Evolutionary conservation across 306 rosid species (phyloP).

Genomic region (Mimosa pudica): DNA sequence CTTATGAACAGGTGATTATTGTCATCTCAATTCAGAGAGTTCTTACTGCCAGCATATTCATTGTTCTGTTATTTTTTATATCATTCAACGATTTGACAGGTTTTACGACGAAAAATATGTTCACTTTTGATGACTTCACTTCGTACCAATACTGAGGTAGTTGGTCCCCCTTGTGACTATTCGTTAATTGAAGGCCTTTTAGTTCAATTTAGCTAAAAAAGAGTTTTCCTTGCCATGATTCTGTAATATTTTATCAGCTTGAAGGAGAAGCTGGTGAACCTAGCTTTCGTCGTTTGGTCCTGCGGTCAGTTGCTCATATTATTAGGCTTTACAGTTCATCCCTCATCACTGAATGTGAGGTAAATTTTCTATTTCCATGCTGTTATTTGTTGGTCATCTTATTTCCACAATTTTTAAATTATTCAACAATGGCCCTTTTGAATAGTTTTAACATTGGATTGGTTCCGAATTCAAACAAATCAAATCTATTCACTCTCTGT

Average conservation of each 20-base stretch:
- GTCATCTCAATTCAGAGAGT: conserved; percentile 25
- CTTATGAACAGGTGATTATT: conserved; percentile 82
- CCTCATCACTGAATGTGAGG: conserved; percentile 95
- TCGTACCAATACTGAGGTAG: conserved; percentile 91
- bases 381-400: conserved; percentile 22
- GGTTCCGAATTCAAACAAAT: conserved; percentile 13
- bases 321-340: conserved; percentile 96
- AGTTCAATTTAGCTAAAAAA: conserved; percentile 31
- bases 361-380: conserved; percentile 47
- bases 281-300: conserved; percentile 85
- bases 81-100: conserved; percentile 54
- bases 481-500: conserved; percentile 4
- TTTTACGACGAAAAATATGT: conserved; percentile 78
- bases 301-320: conserved; percentile 99
- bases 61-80: conserved; percentile 27
- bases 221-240: conserved; percentile 27
- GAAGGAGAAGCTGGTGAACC: conserved; percentile 99
- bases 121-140: conserved; percentile 93
- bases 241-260: conserved; percentile 53
- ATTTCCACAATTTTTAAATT: conserved; percentile 24
- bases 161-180: conserved; percentile 29
- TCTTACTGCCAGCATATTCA: conserved; percentile 27
- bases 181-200: conserved; percentile 22
- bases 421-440: conserved; percentile 9
- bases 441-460: not conserved